A percentile compares a stretch with the other conserved stretches of the same genome.
Conservation (phyloP, 331 rosid species). For the Malus hybrid region DNA sequence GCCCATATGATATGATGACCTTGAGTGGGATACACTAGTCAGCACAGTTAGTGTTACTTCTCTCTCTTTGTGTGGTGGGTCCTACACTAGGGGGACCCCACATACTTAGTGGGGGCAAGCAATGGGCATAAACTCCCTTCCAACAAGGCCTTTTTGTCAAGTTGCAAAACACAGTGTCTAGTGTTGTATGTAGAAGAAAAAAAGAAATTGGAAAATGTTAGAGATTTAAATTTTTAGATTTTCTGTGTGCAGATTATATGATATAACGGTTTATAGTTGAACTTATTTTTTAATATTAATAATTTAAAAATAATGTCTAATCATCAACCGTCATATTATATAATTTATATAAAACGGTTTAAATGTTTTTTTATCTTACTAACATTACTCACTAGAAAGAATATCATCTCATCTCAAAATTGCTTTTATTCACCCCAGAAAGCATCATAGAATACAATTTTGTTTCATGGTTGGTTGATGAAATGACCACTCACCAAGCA, state of each 20-base stretch:
- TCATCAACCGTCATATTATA: too few species aligned
- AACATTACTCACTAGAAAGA: neutral
- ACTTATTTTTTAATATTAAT: too few species aligned
- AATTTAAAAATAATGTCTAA: rapidly evolving
- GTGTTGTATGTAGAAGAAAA: neutral
- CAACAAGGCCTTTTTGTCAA: constrained; percentile 40
- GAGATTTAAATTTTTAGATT: too few species aligned
- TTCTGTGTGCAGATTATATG: too few species aligned
- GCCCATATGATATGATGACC: constrained; percentile 23
- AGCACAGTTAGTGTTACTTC: neutral
- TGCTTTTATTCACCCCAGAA: constrained; percentile 36
- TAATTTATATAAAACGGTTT: too few species aligned
- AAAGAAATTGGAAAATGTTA: neutral
- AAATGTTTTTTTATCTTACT: too few species aligned
- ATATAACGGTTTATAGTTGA: too few species aligned
- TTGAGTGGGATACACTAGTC: constrained; percentile 36
- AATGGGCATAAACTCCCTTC: constrained; percentile 51
- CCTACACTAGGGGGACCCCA: constrained; percentile 30
- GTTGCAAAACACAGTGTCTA: constrained; percentile 33
- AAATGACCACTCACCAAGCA: constrained; percentile 73
- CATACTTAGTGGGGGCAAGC: constrained; percentile 52
- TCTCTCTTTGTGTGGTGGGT: constrained; percentile 12
- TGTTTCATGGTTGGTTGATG: constrained; percentile 49
- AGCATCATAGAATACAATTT: constrained; percentile 50
- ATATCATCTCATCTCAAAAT: constrained; percentile 19